These are phyloP conservation scores for Stephania japonica DNA, from an alignment of 164 flowering plant species.

Conservation along the genomic window DNA sequence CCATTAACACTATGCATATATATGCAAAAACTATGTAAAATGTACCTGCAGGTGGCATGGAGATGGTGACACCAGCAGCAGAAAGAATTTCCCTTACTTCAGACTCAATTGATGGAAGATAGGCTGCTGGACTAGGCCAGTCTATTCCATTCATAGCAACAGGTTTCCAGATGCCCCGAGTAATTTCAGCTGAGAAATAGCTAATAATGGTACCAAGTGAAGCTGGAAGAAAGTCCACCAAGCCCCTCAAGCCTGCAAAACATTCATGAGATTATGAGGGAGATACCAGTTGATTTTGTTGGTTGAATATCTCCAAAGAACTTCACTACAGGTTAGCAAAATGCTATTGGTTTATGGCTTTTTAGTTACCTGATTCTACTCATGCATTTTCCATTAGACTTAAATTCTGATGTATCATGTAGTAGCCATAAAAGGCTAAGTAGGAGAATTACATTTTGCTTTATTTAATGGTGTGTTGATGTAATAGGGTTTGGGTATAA, in stretches of 20 bases:
- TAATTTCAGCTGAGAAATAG: conserved; percentile 84
- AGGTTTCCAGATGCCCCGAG: conserved; percentile 92
- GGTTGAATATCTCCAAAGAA: no score
- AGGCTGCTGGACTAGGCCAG: conserved; percentile 98
- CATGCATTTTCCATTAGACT: no score
- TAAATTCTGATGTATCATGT: no score
- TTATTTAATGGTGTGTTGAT: no score
- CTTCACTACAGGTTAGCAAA: no score
- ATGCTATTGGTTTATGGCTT: no score
- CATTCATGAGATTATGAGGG: conserved; percentile 12
- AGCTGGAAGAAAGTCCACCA: conserved; percentile 90
- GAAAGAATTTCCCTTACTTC: conserved; percentile 70
- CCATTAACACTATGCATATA: neutral
- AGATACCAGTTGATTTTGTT: neutral
- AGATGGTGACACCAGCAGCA: conserved; percentile 61
- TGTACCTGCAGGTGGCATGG: conserved; percentile 47
- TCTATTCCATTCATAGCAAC: conserved; percentile 92
- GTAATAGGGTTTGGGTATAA: no score
- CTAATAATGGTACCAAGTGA: conserved; percentile 68
- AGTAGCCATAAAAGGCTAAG: no score
- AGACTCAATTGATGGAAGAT: conserved; percentile 51
- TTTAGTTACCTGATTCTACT: no score
- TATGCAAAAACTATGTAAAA: neutral
- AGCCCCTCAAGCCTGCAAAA: conserved; percentile 78
- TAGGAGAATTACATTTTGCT: no score